A percentile compares a stretch with the other conserved stretches of the same genome.
Conservation (phyloP, 768 basidiomycete genomes). For the Mycena rosella region DNA sequence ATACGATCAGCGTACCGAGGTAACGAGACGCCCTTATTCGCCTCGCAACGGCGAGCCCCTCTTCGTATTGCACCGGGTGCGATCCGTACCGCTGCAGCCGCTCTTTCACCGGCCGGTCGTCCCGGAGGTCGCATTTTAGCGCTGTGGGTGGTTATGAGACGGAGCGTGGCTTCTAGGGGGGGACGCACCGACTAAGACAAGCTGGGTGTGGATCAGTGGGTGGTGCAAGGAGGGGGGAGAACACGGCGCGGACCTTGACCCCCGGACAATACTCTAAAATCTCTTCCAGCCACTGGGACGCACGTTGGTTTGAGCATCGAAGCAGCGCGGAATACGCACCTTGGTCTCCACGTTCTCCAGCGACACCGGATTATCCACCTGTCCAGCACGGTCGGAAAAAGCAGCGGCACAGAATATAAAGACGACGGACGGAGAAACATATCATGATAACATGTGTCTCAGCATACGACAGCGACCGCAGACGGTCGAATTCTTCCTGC, state of each 20-base stretch:
- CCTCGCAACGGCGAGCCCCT: slow-evolving; percentile 88
- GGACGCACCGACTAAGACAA: slow-evolving; percentile 88
- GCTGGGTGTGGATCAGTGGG: slow-evolving; percentile 55
- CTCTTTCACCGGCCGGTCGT: slow-evolving; percentile 80
- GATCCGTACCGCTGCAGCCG: slow-evolving; percentile 77
- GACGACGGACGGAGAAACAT: slow-evolving; percentile 85
- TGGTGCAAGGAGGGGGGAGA: slow-evolving; percentile 1
- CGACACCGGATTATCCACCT: slow-evolving; percentile 96
- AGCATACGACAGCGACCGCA: slow-evolving; percentile 95
- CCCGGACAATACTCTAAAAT: slow-evolving; percentile 94
- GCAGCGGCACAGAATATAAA: slow-evolving; percentile 24
- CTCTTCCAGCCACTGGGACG: slow-evolving; percentile 90
- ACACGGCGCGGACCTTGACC: slow-evolving; percentile 76
- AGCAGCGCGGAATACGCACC: slow-evolving; percentile 52
- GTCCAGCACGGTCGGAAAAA: not conserved
- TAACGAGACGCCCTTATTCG: slow-evolving; percentile 95
- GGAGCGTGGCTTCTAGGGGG: slow-evolving; percentile 17
- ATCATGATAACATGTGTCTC: slow-evolving; percentile 97
- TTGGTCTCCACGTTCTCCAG: slow-evolving; percentile 97
- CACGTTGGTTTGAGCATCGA: slow-evolving; percentile 11
- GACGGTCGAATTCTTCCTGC: slow-evolving; percentile 95
- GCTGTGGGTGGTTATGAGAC: slow-evolving; percentile 59
- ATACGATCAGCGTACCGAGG: slow-evolving; percentile 62
- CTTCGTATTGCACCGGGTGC: slow-evolving; percentile 90
- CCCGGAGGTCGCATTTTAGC: slow-evolving; percentile 95